These are phyloP conservation scores for Cicer pinnatifidum DNA, from an alignment of 306 rosid genomes.

Conservation along the genomic window DNA sequence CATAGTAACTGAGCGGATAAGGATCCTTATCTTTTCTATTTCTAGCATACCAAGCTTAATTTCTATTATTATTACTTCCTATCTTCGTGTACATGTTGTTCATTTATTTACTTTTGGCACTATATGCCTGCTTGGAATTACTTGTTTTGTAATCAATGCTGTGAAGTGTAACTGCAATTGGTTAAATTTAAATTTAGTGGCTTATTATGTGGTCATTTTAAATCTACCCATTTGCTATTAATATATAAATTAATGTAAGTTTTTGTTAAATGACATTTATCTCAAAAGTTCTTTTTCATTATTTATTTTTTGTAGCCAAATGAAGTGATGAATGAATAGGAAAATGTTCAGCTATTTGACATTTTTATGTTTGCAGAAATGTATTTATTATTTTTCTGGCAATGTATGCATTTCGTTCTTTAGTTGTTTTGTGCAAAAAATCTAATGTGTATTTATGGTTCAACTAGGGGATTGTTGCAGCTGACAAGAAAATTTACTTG, in stretches of 20 bases:
- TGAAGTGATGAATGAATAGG: slow-evolving; percentile 13
- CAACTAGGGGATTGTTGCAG: slow-evolving; percentile 63
- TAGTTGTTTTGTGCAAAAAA: slow-evolving; percentile 34
- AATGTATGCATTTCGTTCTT: slow-evolving; percentile 3
- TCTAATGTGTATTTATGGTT: slow-evolving; percentile 47
- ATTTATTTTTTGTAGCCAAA: not conserved
- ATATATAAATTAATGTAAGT: slow-evolving; percentile 23
- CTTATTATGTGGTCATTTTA: not conserved
- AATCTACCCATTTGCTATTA: slow-evolving; percentile 28
- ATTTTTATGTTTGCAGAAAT: slow-evolving; percentile 15
- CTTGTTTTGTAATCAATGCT: slow-evolving; percentile 33
- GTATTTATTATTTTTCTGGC: not conserved
- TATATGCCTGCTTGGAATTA: slow-evolving; percentile 31
- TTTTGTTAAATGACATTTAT: slow-evolving; percentile 12
- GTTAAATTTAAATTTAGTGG: slow-evolving; percentile 26
- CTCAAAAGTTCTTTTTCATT: not conserved
- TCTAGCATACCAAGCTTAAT: slow-evolving; percentile 40
- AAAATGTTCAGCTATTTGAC: not conserved
- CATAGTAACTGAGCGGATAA: slow-evolving; percentile 12
- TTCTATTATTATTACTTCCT: slow-evolving; percentile 25
- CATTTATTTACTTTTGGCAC: slow-evolving; percentile 20
- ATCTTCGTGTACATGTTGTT: slow-evolving; percentile 18
- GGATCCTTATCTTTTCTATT: slow-evolving; percentile 38
- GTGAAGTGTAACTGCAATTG: slow-evolving; percentile 31
- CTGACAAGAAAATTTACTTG: slow-evolving; percentile 46